Evolutionary conservation across 2,329 filamentous ascomycete genomes (phyloP).

Genomic region (Aureobasidium zeae): DNA sequence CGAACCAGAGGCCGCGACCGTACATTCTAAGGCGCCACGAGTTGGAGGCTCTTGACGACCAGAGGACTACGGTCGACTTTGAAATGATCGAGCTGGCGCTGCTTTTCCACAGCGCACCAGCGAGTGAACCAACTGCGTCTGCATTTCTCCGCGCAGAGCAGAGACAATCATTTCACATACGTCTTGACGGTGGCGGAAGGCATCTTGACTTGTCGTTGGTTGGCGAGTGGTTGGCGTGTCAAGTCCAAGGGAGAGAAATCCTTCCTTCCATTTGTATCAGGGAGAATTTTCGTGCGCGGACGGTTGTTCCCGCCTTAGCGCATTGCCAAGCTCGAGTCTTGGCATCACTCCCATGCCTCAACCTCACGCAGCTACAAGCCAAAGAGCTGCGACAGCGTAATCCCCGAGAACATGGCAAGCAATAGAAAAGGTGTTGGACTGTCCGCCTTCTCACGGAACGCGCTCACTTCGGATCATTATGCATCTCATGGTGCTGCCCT

Average conservation of each 20-base stretch:
- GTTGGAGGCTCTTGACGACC: slow-evolving; percentile 33
- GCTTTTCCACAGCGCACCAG: slow-evolving; percentile 50
- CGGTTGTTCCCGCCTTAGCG: slow-evolving; percentile 9
- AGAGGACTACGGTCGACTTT: slow-evolving; percentile 18
- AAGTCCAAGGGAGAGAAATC: slow-evolving; percentile 10
- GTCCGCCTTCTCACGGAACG: slow-evolving; percentile 77
- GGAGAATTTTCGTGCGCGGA: slow-evolving; percentile 11
- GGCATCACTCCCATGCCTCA: no score
- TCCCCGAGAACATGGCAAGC: slow-evolving; percentile 31
- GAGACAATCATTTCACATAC: slow-evolving; percentile 44
- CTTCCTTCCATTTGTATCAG: slow-evolving; percentile 9
- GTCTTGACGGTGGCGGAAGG: slow-evolving; percentile 42
- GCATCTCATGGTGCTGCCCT: slow-evolving; percentile 80
- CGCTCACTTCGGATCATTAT: slow-evolving; percentile 79
- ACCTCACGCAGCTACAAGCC: no score
- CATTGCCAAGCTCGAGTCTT: background rate
- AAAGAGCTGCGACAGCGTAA: background rate
- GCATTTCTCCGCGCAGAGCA: slow-evolving; percentile 39
- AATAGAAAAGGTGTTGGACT: slow-evolving; percentile 76
- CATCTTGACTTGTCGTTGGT: slow-evolving; percentile 41
- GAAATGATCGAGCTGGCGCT: slow-evolving; percentile 63
- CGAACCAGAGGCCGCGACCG: slow-evolving; percentile 42
- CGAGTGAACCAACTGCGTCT: slow-evolving; percentile 77
- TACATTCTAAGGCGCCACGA: slow-evolving; percentile 50
- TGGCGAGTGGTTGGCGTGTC: slow-evolving; percentile 18